Evolutionary conservation across 2,329 filamentous ascomycete species (phyloP).

Genomic region (Daldinia sp.): DNA sequence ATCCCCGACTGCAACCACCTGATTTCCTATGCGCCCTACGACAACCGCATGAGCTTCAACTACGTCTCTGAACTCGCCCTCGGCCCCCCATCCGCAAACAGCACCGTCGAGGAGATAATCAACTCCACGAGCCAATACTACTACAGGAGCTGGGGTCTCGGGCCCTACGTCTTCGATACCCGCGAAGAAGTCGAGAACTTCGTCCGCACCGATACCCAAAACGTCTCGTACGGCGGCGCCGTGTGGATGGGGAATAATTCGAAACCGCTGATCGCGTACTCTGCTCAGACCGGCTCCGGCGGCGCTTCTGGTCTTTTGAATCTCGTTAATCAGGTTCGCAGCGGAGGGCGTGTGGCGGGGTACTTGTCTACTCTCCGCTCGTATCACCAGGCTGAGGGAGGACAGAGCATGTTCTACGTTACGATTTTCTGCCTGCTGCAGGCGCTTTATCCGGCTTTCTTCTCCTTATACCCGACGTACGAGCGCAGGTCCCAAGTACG

Average conservation of each 20-base stretch:
- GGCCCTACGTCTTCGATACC: constrained; percentile 27
- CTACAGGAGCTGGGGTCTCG: background rate
- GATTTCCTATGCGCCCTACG: constrained; percentile 15
- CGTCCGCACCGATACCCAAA: constrained; percentile 19
- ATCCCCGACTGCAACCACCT: constrained; percentile 33
- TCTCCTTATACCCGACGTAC: constrained; percentile 70
- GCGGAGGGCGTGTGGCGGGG: constrained; percentile 28
- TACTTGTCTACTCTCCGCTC: constrained; percentile 19
- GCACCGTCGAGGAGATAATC: constrained; percentile 19
- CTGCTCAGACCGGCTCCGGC: background rate
- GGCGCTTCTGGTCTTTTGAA: constrained; percentile 31
- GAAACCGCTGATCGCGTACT: constrained; percentile 31
- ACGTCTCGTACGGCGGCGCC: constrained; percentile 33
- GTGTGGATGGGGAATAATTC: constrained; percentile 36
- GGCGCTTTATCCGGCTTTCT: constrained; percentile 70
- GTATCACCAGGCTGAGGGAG: constrained; percentile 34
- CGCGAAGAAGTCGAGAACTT: constrained; percentile 32
- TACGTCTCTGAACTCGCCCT: constrained; percentile 10
- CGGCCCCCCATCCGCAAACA: constrained; percentile 31
- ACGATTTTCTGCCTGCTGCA: constrained; percentile 52
- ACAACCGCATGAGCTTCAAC: background rate
- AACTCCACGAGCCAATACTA: background rate
- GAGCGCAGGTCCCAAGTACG: constrained; percentile 69
- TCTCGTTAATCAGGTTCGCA: constrained; percentile 34
- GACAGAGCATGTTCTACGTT: constrained; percentile 36